Evolutionary conservation across 148 eudicot species (phyloP).

Genomic region (Cornus controversa): DNA sequence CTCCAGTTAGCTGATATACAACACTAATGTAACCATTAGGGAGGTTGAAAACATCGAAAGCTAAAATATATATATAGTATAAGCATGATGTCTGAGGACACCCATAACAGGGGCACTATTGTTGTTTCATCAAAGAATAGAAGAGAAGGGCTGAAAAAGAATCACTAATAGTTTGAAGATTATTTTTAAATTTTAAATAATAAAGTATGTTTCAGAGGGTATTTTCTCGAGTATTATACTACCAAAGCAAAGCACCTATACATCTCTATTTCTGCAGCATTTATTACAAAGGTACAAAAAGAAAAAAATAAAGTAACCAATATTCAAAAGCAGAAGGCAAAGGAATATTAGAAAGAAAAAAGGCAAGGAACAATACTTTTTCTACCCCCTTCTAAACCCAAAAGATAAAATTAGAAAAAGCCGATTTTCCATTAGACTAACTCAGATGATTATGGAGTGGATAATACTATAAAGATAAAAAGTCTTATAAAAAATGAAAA

Average conservation of each 20-base stretch:
- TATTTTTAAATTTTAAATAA: too few relatives aligned
- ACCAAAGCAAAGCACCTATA: not conserved
- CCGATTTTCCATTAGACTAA: not conserved
- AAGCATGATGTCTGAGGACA: not conserved
- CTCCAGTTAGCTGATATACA: too few relatives aligned
- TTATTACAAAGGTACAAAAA: not conserved
- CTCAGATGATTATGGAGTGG: too few relatives aligned
- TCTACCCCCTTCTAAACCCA: not conserved
- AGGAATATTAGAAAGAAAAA: not conserved
- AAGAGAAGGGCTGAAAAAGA: too few relatives aligned
- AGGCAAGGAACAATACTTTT: not conserved
- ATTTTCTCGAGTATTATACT: not conserved
- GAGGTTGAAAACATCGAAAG: not conserved
- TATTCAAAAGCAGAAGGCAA: constrained; percentile 7
- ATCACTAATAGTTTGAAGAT: too few relatives aligned
- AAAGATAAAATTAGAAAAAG: too few relatives aligned
- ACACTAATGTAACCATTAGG: too few relatives aligned
- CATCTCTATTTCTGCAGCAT: not conserved
- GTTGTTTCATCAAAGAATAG: too few relatives aligned
- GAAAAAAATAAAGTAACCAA: not conserved
- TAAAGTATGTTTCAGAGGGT: not conserved
- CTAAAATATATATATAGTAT: not conserved
- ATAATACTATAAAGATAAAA: too few relatives aligned
- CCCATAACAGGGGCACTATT: not conserved
- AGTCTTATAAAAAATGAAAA: too few relatives aligned